Evolutionary conservation across 306 rosid species (phyloP).

Genomic region (Trifolium subterraneum): DNA sequence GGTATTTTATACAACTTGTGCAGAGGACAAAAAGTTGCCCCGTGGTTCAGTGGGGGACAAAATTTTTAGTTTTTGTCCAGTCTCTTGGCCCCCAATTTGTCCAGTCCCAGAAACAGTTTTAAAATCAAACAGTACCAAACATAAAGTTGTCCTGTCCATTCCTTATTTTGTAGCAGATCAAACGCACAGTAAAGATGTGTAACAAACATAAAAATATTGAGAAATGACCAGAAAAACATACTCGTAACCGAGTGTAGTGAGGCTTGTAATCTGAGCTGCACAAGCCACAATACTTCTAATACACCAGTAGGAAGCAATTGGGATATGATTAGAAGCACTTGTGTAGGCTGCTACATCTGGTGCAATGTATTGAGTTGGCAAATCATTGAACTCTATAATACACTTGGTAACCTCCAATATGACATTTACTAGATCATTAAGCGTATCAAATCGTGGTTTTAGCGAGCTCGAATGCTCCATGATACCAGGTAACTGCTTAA

Average conservation of each 20-base stretch:
- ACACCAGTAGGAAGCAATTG: slow-evolving; percentile 55
- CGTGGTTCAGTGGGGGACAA: too few species aligned
- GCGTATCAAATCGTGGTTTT: slow-evolving; percentile 59
- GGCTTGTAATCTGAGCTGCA: slow-evolving; percentile 52
- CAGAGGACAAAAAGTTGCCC: too few species aligned
- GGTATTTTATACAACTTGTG: too few species aligned
- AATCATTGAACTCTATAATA: slow-evolving; percentile 48
- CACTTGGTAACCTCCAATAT: slow-evolving; percentile 54
- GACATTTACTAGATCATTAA: slow-evolving; percentile 48
- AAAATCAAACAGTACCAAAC: too few species aligned
- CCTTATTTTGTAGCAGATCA: too few species aligned
- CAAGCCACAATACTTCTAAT: slow-evolving; percentile 52
- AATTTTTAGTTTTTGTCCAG: too few species aligned
- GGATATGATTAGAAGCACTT: slow-evolving; percentile 46
- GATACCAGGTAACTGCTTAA: slow-evolving; percentile 56
- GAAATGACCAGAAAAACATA: slow-evolving; percentile 37
- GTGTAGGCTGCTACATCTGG: slow-evolving; percentile 43
- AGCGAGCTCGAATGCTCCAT: slow-evolving; percentile 44
- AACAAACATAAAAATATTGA: slow-evolving; percentile 16
- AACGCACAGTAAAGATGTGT: too few species aligned
- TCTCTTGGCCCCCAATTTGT: too few species aligned
- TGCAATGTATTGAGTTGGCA: slow-evolving; percentile 49
- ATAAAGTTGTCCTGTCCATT: too few species aligned
- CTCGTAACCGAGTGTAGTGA: slow-evolving; percentile 58
- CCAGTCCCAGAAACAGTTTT: too few species aligned